Percentiles rank a stretch among this genome's conserved stretches.
These are phyloP conservation scores for Antitrichia curtipendula DNA, from an alignment of 225 moss, liverwort and hornwort genomes.

Conservation along the genomic window DNA sequence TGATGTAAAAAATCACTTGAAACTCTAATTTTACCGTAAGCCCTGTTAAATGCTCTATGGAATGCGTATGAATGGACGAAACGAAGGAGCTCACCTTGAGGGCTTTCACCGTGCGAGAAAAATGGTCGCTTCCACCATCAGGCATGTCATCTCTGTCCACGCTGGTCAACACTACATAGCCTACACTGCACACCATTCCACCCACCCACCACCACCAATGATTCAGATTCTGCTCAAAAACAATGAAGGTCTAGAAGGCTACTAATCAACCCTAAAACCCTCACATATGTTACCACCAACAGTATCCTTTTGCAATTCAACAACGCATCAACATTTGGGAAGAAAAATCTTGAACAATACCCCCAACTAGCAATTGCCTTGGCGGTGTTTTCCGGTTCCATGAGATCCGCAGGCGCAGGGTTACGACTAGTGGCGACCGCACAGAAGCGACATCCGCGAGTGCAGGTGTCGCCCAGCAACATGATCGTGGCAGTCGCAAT, in stretches of 20 bases:
- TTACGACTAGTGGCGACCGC: conserved; percentile 84
- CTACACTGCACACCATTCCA: conserved; percentile 47
- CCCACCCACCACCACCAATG: not conserved
- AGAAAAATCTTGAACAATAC: not conserved
- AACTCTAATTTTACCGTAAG: not conserved
- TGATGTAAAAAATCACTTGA: not conserved
- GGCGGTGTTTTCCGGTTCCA: conserved; percentile 88
- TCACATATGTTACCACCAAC: not conserved
- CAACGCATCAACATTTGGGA: not conserved
- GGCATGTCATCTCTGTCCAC: conserved; percentile 97
- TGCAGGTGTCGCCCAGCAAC: conserved; percentile 92
- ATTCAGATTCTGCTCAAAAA: not conserved
- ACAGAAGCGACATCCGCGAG: conserved; percentile 91
- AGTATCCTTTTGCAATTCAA: not conserved
- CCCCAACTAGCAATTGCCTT: conserved; percentile 91
- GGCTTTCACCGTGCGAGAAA: conserved; percentile 76
- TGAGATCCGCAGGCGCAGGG: conserved; percentile 70
- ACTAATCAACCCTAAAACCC: not conserved
- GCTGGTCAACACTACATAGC: conserved; percentile 93
- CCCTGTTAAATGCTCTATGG: not conserved
- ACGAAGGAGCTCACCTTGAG: conserved; percentile 41
- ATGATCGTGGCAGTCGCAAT: conserved; percentile 92
- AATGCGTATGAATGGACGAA: not conserved
- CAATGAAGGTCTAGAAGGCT: not conserved
- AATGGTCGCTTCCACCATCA: conserved; percentile 92